Base-by-base conservation (phyloP, 1,139 yeast genomes). In the Oligophagozyma castellii region DNA sequence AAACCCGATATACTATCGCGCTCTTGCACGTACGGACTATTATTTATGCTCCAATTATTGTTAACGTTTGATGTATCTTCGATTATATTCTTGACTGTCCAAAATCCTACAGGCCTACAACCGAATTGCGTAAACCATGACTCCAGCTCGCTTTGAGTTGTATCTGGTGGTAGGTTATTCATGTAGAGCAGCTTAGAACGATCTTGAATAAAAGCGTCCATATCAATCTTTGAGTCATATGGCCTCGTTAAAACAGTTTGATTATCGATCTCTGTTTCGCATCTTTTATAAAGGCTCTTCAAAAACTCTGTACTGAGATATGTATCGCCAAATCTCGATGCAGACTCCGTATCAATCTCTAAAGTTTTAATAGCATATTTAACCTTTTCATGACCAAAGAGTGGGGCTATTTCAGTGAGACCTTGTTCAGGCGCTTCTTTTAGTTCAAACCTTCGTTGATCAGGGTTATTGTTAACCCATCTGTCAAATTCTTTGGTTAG, bases 111-210 rank as follows among this genome's bases (percentile, higher is more conserved):
- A 1, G 95, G 93, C 27, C 89, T 65, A 3, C 83, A 78, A 2
- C 93, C 93, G 48, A 68, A 75, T 48, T 79, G 93, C 3, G 84
- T 72, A 48, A 83, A 83, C 95, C 95, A 86, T 23, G 77, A 67
- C 56, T 86, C 95, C 29, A 86, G 60, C 52, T 86, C 95, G 23
- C 84, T 68, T 53, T 84, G 95, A 1, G 95, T 84, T 4, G 92
- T 80, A 44, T 84, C 95, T 23, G 62, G 61, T 2, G 95, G 86
- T 39, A 86, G 58, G 50, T 81, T 83, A 8, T 79, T 65, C 53
- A 86, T 60, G 50, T 73, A 80, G 30, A 84, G 55, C n/a, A 83
- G 78, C 44, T 75, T 75, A 2, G 93, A 79, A 33, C 75, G 62
- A 52, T 84, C 95, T 8, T 64, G 59, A 27, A 73, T 51, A 46